Conservation (phyloP, 2,329 filamentous ascomycete genomes). For the Trichophyton simii region DNA sequence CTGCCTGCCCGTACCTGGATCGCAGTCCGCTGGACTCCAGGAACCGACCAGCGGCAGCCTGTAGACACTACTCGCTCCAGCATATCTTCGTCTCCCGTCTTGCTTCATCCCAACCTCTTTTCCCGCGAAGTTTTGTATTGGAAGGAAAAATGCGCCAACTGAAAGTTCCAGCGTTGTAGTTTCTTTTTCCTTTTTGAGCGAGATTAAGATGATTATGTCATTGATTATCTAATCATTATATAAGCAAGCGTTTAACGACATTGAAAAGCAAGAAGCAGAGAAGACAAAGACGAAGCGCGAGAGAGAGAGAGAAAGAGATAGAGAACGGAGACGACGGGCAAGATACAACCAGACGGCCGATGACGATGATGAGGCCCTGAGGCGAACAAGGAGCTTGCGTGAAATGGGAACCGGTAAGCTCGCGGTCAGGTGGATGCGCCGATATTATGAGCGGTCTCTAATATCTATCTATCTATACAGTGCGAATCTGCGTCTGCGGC, state of each 20-base stretch:
- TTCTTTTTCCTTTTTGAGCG: too few relatives aligned
- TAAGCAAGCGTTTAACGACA: too few relatives aligned
- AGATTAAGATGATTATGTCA: background rate
- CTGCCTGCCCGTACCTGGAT: background rate
- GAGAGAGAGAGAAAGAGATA: background rate
- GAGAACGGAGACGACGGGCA: too few relatives aligned
- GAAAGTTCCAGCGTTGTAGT: too few relatives aligned
- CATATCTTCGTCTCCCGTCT: too few relatives aligned
- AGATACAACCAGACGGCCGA: background rate
- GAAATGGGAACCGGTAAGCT: conserved; percentile 11
- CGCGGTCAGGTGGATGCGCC: background rate
- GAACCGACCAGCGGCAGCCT: too few relatives aligned
- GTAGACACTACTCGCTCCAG: too few relatives aligned
- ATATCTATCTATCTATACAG: conserved; percentile 28
- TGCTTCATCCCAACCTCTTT: background rate
- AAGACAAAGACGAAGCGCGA: background rate
- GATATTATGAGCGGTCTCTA: background rate
- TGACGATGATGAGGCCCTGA: background rate
- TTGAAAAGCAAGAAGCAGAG: background rate
- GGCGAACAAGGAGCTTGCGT: background rate
- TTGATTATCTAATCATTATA: background rate
- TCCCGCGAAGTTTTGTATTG: background rate
- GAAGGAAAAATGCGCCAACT: background rate
- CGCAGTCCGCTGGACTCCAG: background rate
- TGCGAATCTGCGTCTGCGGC: conserved; percentile 90